Evolutionary conservation across 192 early-diverging fungal genomes (phyloP).

Genomic region (Spinellus fusiger): DNA sequence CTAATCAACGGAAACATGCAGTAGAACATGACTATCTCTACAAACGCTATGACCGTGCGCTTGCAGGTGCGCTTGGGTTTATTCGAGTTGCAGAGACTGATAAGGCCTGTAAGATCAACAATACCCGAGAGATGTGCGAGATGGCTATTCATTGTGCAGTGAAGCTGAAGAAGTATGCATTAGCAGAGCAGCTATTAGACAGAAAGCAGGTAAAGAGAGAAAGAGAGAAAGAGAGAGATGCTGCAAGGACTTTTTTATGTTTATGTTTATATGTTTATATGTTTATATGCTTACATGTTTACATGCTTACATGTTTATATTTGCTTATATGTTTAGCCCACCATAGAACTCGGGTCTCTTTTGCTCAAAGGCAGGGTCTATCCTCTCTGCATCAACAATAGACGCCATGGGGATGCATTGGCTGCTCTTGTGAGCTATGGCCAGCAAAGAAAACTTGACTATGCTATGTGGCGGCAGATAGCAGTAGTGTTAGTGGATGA

Average conservation of each 20-base stretch:
- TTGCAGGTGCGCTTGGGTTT: slow-evolving; percentile 8
- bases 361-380: slow-evolving; percentile 16
- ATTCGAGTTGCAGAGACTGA: slow-evolving; percentile 8
- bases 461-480: slow-evolving; percentile 20
- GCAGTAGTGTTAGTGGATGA: slow-evolving; percentile 13
- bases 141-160: slow-evolving; percentile 36
- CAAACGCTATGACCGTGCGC: slow-evolving; percentile 18
- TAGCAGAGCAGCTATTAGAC: slow-evolving; percentile 9
- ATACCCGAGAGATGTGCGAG: slow-evolving; percentile 40
- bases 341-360: slow-evolving; percentile 13
- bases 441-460: slow-evolving; percentile 14
- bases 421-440: slow-evolving; percentile 10
- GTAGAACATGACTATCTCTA: slow-evolving; percentile 29
- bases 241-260: background rate
- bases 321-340: slow-evolving; percentile 3
- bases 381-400: slow-evolving; percentile 6
- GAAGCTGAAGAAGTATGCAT: slow-evolving; percentile 12
- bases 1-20: slow-evolving; percentile 14
- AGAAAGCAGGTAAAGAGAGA: slow-evolving; percentile 8
- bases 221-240: background rate
- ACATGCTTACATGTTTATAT: background rate
- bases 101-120: slow-evolving; percentile 31
- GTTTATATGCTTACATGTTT: background rate
- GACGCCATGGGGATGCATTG: slow-evolving; percentile 12
- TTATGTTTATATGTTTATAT: background rate